phyloP scores from a whole-genome alignment of 768 basidiomycete genomes.

The Suillus clintonianus region DNA sequence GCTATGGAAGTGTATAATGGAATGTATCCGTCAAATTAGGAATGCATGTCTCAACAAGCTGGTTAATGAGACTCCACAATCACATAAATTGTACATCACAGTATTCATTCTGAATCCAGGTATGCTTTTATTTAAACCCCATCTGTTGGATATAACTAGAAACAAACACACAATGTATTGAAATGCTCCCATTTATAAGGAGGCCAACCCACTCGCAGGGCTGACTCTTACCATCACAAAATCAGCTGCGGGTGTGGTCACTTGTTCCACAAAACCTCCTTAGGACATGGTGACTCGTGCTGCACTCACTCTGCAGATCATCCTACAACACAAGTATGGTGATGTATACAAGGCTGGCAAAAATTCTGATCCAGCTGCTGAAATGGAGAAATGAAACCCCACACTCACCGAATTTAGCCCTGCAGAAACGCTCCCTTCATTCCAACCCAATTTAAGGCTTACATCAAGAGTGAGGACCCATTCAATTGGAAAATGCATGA shows the following conservation, averaged over 20 bases:
- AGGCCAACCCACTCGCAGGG: background rate
- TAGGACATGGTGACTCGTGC: background rate
- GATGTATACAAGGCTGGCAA: background rate
- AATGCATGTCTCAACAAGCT: slow-evolving; percentile 23
- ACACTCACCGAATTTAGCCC: slow-evolving; percentile 1
- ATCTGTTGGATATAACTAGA: no score
- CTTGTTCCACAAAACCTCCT: background rate
- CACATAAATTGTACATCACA: slow-evolving; percentile 18
- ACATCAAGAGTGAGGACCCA: slow-evolving; percentile 3
- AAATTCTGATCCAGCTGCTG: background rate
- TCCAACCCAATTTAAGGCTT: slow-evolving; percentile 7
- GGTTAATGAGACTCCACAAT: slow-evolving; percentile 14
- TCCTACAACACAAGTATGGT: background rate
- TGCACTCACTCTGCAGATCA: slow-evolving; percentile 3
- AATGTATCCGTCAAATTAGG: slow-evolving; percentile 11
- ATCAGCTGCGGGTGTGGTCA: background rate
- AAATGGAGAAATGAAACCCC: slow-evolving; percentile 1
- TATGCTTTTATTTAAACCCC: no score
- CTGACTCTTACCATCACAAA: background rate
- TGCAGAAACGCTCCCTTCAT: background rate
- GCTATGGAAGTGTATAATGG: background rate
- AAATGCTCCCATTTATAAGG: slow-evolving; percentile 2
- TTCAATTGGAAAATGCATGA: background rate
- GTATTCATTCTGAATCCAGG: slow-evolving; percentile 27
- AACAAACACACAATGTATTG: no score